These are phyloP conservation scores for Boletus mariae DNA, from an alignment of 1,284 basidiomycete genomes.

Conservation along the genomic window DNA sequence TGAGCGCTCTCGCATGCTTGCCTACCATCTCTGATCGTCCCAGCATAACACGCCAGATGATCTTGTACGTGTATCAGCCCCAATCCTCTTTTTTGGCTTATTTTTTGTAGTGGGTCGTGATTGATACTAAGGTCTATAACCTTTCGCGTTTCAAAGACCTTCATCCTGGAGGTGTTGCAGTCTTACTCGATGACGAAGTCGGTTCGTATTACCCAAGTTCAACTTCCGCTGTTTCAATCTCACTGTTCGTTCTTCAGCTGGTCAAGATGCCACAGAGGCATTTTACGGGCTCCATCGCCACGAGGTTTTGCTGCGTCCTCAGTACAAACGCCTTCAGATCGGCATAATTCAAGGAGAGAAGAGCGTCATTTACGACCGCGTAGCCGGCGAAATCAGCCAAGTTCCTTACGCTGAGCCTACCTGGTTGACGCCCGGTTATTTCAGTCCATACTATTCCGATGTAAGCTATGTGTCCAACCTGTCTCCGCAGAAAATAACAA, in stretches of 20 bases:
- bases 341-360: constrained; percentile 56
- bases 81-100: constrained; percentile 9
- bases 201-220: constrained; percentile 44
- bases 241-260: constrained; percentile 38
- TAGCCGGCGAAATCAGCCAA: constrained; percentile 47
- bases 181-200: constrained; percentile 70
- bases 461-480: constrained; percentile 24
- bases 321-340: constrained; percentile 57
- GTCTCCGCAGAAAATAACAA: background rate
- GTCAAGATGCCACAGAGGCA: constrained; percentile 66
- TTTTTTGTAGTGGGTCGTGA: constrained; percentile 67
- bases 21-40: background rate
- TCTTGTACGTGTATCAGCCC: constrained; percentile 37
- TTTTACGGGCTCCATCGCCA: constrained; percentile 73
- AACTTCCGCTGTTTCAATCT: background rate
- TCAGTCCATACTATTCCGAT: constrained; percentile 69
- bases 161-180: constrained; percentile 80
- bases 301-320: constrained; percentile 63
- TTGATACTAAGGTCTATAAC: constrained; percentile 83
- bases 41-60: constrained; percentile 65
- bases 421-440: constrained; percentile 62
- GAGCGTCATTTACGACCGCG: constrained; percentile 42
- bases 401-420: constrained; percentile 73
- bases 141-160: constrained; percentile 73
- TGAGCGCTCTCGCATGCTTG: background rate